Percentiles rank a stretch among this genome's conserved stretches.
Evolutionary conservation across 169 alveolate species (phyloP).

Genomic region (Babesia divergens): DNA sequence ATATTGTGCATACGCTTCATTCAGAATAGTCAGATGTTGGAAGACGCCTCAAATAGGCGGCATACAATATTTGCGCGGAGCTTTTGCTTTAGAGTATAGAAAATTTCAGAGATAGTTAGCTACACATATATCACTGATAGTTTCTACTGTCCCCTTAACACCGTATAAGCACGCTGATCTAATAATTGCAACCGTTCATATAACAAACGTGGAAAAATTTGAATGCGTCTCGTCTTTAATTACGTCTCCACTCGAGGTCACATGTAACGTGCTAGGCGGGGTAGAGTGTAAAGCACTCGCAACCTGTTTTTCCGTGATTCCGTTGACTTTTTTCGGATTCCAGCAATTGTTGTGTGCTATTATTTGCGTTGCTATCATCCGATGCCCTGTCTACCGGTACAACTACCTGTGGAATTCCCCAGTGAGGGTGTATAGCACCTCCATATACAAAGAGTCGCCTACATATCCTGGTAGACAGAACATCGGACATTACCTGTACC

Average conservation of each 20-base stretch:
- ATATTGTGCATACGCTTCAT: constrained; percentile 22
- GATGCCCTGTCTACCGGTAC: constrained; percentile 60
- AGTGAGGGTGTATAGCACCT: constrained; percentile 87
- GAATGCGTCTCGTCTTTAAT: not conserved
- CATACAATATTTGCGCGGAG: not conserved
- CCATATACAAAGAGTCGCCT: constrained; percentile 81
- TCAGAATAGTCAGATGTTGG: too few species aligned
- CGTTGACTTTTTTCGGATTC: not conserved
- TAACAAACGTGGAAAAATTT: not conserved
- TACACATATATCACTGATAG: not conserved
- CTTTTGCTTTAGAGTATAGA: not conserved
- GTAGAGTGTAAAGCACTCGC: constrained; percentile 53
- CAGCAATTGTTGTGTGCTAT: not conserved
- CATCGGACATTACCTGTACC: constrained; percentile 48
- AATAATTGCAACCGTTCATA: too few species aligned
- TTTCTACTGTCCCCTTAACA: not conserved
- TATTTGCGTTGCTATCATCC: not conserved
- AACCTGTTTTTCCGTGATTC: not conserved
- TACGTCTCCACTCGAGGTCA: constrained; percentile 7
- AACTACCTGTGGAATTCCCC: constrained; percentile 86
- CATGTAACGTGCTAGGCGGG: constrained; percentile 18
- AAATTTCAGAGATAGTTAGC: not conserved
- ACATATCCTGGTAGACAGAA: not conserved
- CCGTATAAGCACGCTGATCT: not conserved
- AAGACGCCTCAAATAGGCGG: too few species aligned